phyloP scores from a whole-genome alignment of 768 basidiomycete genomes.

The Collybiopsis luxurians region DNA sequence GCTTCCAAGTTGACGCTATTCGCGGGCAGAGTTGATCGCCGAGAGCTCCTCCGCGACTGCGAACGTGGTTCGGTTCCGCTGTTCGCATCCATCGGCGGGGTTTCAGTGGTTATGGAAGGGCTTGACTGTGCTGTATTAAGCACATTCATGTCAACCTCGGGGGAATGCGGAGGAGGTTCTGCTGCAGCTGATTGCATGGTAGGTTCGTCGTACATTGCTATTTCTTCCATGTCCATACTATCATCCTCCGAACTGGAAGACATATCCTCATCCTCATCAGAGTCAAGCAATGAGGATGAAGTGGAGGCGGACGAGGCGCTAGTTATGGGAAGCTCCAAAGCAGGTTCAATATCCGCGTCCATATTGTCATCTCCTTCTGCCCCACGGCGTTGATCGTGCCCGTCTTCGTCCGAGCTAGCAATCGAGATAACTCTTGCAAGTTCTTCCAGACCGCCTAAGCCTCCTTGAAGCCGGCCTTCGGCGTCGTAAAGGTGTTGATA shows the following conservation, averaged over 20 bases:
- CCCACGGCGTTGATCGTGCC: conserved; percentile 30
- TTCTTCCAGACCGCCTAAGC: conserved; percentile 79
- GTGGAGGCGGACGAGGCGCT: conserved; percentile 38
- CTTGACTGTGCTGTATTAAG: background rate
- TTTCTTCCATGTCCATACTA: conserved; percentile 67
- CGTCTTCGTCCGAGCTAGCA: conserved; percentile 14
- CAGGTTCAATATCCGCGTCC: conserved; percentile 49
- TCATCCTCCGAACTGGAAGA: conserved; percentile 78
- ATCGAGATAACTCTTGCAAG: conserved; percentile 81
- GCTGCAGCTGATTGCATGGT: conserved; percentile 2
- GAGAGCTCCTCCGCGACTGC: conserved; percentile 55
- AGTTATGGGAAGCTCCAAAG: conserved; percentile 67
- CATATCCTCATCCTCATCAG: conserved; percentile 66
- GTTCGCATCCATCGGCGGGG: conserved; percentile 20
- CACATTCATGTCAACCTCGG: background rate
- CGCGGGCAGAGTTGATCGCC: conserved; percentile 38
- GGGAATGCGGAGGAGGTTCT: conserved; percentile 25
- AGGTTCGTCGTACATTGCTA: conserved; percentile 70
- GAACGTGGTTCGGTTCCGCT: conserved; percentile 29
- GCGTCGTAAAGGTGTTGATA: conserved; percentile 72
- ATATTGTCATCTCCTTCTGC: background rate
- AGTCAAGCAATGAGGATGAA: conserved; percentile 54
- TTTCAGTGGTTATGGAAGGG: background rate
- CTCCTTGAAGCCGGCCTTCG: conserved; percentile 86
- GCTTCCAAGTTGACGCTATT: conserved; percentile 19